phyloP scores from a whole-genome alignment of 306 rosid species.

The Trifolium fragiferum region DNA sequence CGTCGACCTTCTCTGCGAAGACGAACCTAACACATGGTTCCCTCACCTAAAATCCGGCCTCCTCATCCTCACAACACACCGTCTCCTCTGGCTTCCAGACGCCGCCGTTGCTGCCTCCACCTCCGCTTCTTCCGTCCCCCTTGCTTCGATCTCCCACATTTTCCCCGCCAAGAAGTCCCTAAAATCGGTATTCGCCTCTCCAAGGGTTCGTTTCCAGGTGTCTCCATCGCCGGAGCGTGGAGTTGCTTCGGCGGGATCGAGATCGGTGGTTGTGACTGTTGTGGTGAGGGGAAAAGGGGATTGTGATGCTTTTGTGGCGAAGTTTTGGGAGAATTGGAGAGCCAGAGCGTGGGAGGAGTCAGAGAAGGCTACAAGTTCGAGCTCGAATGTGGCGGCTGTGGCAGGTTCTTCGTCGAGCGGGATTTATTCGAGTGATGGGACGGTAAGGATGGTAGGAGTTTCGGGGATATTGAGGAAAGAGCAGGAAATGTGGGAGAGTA shows the following conservation, averaged over 20 bases:
- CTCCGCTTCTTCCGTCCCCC: conserved; percentile 54
- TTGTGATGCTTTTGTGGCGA: conserved; percentile 64
- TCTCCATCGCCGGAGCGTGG: conserved; percentile 58
- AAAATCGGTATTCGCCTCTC: conserved; percentile 77
- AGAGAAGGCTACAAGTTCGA: conserved; percentile 37
- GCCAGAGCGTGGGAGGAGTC: conserved; percentile 80
- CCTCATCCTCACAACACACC: conserved; percentile 88
- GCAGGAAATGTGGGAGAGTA: conserved; percentile 98
- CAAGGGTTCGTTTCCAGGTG: conserved; percentile 84
- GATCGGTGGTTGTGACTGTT: conserved; percentile 64
- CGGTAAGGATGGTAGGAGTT: conserved; percentile 93
- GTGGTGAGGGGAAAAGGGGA: conserved; percentile 91
- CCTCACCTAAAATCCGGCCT: conserved; percentile 83
- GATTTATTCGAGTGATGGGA: conserved; percentile 75
- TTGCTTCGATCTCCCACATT: conserved; percentile 63
- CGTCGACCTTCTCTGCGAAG: conserved; percentile 81
- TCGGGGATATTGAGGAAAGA: conserved; percentile 96
- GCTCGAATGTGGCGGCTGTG: conserved; percentile 34
- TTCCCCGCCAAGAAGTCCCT: conserved; percentile 73
- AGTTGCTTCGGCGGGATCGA: conserved; percentile 35
- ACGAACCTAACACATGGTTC: conserved; percentile 53
- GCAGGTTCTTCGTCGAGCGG: conserved; percentile 47
- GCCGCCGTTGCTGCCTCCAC: conserved; percentile 30
- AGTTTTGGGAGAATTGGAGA: conserved; percentile 88
- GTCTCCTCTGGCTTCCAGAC: conserved; percentile 76